Evolutionary conservation across 2,329 filamentous ascomycete species (phyloP).

Genomic region (Akanthomyces lecanii): DNA sequence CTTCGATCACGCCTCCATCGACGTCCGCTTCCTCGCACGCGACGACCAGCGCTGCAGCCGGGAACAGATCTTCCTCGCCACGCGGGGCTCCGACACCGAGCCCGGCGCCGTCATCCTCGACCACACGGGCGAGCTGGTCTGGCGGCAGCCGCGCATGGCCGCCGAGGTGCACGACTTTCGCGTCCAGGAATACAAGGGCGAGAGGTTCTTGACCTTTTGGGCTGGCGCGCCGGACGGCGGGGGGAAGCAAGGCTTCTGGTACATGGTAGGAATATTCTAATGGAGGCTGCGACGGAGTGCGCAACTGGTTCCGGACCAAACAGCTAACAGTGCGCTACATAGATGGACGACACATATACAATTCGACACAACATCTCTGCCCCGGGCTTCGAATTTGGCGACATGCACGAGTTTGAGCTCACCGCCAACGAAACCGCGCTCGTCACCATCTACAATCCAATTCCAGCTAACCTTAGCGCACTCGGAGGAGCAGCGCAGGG

Average conservation of each 20-base stretch:
- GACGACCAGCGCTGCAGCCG: slow-evolving; percentile 15
- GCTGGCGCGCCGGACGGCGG: slow-evolving; percentile 41
- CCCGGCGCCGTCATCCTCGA: slow-evolving; percentile 23
- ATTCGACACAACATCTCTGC: slow-evolving; percentile 11
- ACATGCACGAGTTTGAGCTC: slow-evolving; percentile 38
- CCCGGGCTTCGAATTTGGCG: slow-evolving; percentile 22
- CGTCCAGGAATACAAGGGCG: slow-evolving; percentile 21
- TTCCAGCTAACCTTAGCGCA: slow-evolving; percentile 33
- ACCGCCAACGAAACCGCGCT: slow-evolving; percentile 34
- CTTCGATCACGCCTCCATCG: slow-evolving; percentile 14
- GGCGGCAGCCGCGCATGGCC: slow-evolving; percentile 23
- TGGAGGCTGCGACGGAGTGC: no score
- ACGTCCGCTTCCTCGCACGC: slow-evolving; percentile 12
- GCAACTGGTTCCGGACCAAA: no score
- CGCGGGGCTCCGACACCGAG: slow-evolving; percentile 14
- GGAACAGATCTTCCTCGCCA: slow-evolving; percentile 14
- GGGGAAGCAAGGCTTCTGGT: slow-evolving; percentile 40
- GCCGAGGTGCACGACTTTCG: slow-evolving; percentile 16
- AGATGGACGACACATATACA: slow-evolving; percentile 17
- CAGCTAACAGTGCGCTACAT: not conserved
- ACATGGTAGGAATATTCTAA: slow-evolving; percentile 34
- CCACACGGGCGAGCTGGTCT: slow-evolving; percentile 26
- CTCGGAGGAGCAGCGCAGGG: slow-evolving; percentile 21
- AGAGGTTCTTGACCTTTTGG: slow-evolving; percentile 22
- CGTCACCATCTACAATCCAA: slow-evolving; percentile 33